These are phyloP conservation scores for Viridothelium virens DNA, from an alignment of 495 filamentous ascomycete species.

Conservation along the genomic window DNA sequence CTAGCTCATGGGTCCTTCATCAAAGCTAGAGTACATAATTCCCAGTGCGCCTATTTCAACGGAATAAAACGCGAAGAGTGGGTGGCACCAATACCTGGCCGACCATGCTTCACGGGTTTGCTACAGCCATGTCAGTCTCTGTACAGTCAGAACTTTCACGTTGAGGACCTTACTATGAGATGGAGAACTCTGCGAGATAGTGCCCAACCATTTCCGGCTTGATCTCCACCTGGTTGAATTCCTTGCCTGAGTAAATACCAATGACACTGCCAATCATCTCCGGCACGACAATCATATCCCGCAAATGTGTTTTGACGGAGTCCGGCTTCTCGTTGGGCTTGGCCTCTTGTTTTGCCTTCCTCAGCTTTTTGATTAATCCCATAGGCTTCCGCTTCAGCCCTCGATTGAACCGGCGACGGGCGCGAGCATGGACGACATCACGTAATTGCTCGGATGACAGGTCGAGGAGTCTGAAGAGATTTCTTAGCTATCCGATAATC, in stretches of 20 bases:
- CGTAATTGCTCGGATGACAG: slow-evolving; percentile 97
- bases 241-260: slow-evolving; percentile 99
- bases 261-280: slow-evolving; percentile 99
- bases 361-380: slow-evolving; percentile 99
- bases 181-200: slow-evolving; percentile 98
- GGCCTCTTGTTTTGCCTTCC: slow-evolving; percentile 99
- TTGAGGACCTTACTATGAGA: slow-evolving; percentile 81
- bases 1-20: not conserved
- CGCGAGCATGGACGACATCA: slow-evolving; percentile 97
- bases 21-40: slow-evolving; percentile 7
- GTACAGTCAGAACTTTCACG: not conserved
- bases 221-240: slow-evolving; percentile 99
- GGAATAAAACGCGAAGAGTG: slow-evolving; percentile 99
- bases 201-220: slow-evolving; percentile 99
- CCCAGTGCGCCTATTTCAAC: slow-evolving; percentile 69
- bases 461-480: slow-evolving; percentile 72
- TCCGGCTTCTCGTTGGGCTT: slow-evolving; percentile 99
- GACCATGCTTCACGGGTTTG: slow-evolving; percentile 99
- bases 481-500: not conserved
- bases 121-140: slow-evolving; percentile 46
- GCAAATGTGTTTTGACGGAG: slow-evolving; percentile 96
- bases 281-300: slow-evolving; percentile 98
- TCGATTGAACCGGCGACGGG: slow-evolving; percentile 97
- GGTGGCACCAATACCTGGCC: slow-evolving; percentile 99
- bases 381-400: slow-evolving; percentile 99